A percentile compares a stretch with the other conserved stretches of the same genome.
Conservation (phyloP, 1,139 yeast genomes). For the Protomyces arabidopsidicola region DNA sequence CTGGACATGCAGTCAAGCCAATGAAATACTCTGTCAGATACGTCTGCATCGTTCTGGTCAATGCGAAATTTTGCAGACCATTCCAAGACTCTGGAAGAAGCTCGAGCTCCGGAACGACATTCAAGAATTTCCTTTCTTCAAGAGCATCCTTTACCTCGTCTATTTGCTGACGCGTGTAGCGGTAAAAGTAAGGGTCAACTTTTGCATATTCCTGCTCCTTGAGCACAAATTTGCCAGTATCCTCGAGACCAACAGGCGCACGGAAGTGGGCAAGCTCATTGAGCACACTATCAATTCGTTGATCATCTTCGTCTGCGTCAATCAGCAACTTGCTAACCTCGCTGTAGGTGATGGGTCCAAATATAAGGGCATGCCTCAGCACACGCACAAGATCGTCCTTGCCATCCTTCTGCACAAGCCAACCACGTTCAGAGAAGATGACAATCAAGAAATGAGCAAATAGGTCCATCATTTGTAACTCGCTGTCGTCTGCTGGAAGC, state of each 20-base stretch:
- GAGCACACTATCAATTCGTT: slow-evolving; percentile 65
- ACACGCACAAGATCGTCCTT: slow-evolving; percentile 58
- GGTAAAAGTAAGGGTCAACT: slow-evolving; percentile 78
- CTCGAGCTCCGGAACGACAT: slow-evolving; percentile 37
- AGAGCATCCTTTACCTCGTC: slow-evolving; percentile 65
- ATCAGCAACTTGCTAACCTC: slow-evolving; percentile 67
- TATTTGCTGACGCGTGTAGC: slow-evolving; percentile 68
- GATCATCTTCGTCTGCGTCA: slow-evolving; percentile 67
- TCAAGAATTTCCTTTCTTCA: slow-evolving; percentile 40
- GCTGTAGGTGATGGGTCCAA: slow-evolving; percentile 66
- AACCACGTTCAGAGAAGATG: slow-evolving; percentile 62
- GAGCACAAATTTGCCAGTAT: slow-evolving; percentile 63
- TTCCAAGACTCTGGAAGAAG: slow-evolving; percentile 32
- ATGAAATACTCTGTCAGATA: slow-evolving; percentile 7
- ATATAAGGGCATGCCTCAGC: slow-evolving; percentile 72
- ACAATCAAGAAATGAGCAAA: slow-evolving; percentile 66
- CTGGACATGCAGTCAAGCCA: neutral
- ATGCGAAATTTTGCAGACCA: slow-evolving; percentile 11
- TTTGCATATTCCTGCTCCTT: slow-evolving; percentile 53
- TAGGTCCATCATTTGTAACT: slow-evolving; percentile 71
- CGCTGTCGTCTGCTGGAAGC: slow-evolving; percentile 33
- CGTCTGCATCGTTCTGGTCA: neutral
- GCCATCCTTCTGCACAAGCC: slow-evolving; percentile 51
- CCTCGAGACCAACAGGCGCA: slow-evolving; percentile 61
- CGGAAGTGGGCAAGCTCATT: slow-evolving; percentile 56